These are phyloP conservation scores for Amanita jacksonii DNA, from an alignment of 768 basidiomycete genomes.

Conservation along the genomic window DNA sequence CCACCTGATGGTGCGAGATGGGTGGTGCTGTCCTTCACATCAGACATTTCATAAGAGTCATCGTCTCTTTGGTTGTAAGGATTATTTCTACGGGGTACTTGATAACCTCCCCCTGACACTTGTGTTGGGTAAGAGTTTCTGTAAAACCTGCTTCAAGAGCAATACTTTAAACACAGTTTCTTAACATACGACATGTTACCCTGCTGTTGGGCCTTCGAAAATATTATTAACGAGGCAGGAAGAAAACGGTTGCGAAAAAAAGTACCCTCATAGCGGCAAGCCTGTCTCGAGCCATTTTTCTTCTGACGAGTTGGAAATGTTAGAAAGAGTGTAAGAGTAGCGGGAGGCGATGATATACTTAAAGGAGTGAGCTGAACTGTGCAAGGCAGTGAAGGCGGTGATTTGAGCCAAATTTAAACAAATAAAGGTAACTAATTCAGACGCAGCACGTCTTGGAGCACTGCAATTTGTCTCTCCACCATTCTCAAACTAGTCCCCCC, in stretches of 20 bases:
- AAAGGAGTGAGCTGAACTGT: constrained; percentile 12
- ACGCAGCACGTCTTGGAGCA: constrained; percentile 52
- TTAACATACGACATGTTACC: constrained; percentile 40
- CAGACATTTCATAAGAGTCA: constrained; percentile 61
- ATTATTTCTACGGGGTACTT: constrained; percentile 41
- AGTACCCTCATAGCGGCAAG: constrained; percentile 79
- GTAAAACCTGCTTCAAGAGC: constrained; percentile 12
- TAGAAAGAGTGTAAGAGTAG: constrained; percentile 14
- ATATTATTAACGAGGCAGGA: constrained; percentile 9
- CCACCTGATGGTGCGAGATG: constrained; percentile 33
- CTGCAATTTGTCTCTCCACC: constrained; percentile 76
- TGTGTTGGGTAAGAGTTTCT: constrained; percentile 64
- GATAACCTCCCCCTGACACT: constrained; percentile 43
- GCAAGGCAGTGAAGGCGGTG: constrained; percentile 6
- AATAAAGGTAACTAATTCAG: constrained; percentile 14
- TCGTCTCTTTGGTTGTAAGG: constrained; percentile 64
- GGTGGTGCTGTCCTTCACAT: constrained; percentile 50
- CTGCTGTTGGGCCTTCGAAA: constrained; percentile 54
- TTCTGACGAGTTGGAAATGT: constrained; percentile 12
- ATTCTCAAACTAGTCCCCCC: constrained; percentile 85
- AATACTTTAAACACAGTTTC: constrained; percentile 4
- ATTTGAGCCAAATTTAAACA: neutral
- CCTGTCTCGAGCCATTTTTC: constrained; percentile 79
- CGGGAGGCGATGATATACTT: neutral
- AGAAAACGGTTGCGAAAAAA: constrained; percentile 7